Percentiles rank a stretch among this genome's conserved stretches.
These are phyloP conservation scores for Metschnikowia sp. DNA, from an alignment of 805 yeast genomes.

Conservation along the genomic window DNA sequence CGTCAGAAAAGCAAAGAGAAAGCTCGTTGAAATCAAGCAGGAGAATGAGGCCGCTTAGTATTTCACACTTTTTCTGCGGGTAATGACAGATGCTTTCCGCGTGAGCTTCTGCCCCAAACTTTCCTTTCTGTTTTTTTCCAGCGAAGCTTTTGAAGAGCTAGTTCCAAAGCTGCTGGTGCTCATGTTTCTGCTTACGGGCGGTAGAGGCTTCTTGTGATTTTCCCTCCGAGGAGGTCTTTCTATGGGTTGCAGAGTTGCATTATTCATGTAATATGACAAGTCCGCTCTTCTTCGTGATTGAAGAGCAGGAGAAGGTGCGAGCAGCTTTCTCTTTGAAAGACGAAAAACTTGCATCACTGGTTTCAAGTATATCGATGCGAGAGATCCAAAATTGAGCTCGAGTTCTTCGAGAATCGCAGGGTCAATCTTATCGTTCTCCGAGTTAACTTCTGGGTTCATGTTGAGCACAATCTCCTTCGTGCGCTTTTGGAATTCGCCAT, in stretches of 20 bases:
- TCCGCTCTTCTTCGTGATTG: constrained; percentile 21
- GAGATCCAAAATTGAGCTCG: constrained; percentile 74
- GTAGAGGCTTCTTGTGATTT: constrained; percentile 9
- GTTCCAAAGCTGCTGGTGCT: constrained; percentile 11
- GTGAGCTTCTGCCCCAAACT: constrained; percentile 32
- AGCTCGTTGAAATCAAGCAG: not conserved
- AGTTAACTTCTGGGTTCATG: constrained; percentile 57
- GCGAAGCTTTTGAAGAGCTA: constrained; percentile 3
- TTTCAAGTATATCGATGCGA: constrained; percentile 80
- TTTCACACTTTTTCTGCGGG: constrained; percentile 18
- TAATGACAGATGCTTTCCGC: constrained; percentile 32
- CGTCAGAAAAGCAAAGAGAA: constrained; percentile 12
- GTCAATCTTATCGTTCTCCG: constrained; percentile 68
- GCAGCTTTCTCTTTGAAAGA: constrained; percentile 47
- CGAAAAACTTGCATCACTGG: constrained; percentile 83
- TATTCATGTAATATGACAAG: constrained; percentile 7
- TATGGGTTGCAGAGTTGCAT: constrained; percentile 12
- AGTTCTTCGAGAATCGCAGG: constrained; percentile 72
- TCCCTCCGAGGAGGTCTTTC: constrained; percentile 6
- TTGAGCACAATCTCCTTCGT: constrained; percentile 55
- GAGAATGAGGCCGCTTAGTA: constrained; percentile 1
- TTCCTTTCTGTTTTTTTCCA: constrained; percentile 16
- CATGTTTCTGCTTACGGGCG: constrained; percentile 5
- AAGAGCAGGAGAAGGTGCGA: constrained; percentile 47
- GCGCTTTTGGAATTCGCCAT: constrained; percentile 38